Evolutionary conservation across 768 basidiomycete species (phyloP).

Genomic region (Suillus spraguei): DNA sequence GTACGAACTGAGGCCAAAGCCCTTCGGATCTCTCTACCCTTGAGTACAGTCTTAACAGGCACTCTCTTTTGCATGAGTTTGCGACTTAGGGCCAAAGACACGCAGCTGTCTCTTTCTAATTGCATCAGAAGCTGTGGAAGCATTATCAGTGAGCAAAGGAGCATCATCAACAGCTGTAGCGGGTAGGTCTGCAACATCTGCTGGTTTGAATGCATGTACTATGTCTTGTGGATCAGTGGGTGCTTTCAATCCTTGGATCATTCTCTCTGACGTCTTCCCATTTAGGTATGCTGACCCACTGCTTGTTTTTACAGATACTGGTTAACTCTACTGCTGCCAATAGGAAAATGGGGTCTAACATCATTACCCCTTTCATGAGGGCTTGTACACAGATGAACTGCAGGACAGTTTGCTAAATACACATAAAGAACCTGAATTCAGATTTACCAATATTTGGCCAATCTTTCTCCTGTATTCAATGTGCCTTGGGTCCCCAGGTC

Average conservation of each 20-base stretch:
- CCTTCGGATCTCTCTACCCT: too few species aligned
- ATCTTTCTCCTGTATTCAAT: background rate
- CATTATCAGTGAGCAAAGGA: background rate
- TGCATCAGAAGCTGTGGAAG: background rate
- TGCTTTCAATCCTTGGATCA: conserved; percentile 1
- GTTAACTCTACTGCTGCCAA: background rate
- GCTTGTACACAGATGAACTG: background rate
- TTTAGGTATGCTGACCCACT: background rate
- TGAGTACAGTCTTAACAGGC: too few species aligned
- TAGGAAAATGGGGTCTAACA: conserved; percentile 2
- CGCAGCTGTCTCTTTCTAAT: background rate
- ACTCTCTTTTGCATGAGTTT: background rate
- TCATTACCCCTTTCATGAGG: background rate
- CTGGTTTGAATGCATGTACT: background rate
- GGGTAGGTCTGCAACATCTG: background rate
- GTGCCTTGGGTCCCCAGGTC: background rate
- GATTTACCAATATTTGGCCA: background rate
- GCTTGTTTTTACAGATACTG: background rate
- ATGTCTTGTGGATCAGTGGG: background rate
- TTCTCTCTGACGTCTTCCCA: background rate
- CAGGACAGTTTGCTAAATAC: background rate
- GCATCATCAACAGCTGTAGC: background rate
- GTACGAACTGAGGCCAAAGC: too few species aligned
- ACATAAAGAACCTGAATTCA: background rate
- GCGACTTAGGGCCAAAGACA: background rate